Percentiles rank a stretch among this genome's conserved stretches.
Evolutionary conservation across 768 basidiomycete genomes (phyloP).

Genomic region (Russula dissimulans): DNA sequence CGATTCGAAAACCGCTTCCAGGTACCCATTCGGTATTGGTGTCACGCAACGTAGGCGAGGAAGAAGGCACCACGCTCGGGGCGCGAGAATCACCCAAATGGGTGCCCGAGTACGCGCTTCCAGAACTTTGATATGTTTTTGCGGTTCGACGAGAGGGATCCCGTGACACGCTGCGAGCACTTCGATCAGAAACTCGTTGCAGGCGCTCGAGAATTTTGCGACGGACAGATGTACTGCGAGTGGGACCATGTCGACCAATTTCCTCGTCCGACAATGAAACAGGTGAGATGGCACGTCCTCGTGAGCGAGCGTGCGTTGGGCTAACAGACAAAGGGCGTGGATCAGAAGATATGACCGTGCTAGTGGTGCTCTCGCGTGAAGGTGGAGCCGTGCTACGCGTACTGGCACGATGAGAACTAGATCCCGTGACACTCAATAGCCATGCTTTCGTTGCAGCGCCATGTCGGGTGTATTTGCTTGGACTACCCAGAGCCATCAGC

Average conservation of each 20-base stretch:
- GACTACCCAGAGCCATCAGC: slow-evolving; percentile 1
- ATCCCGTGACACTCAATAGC: background rate
- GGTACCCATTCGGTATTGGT: slow-evolving; percentile 9
- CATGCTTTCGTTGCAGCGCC: background rate
- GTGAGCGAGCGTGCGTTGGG: slow-evolving; percentile 2
- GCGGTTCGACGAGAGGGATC: slow-evolving; percentile 9
- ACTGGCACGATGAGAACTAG: background rate
- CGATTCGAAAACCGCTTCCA: slow-evolving; percentile 36
- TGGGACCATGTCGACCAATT: slow-evolving; percentile 34
- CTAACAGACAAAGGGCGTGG: background rate
- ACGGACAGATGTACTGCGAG: slow-evolving; percentile 44
- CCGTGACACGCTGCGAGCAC: slow-evolving; percentile 19
- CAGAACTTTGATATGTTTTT: slow-evolving; percentile 9
- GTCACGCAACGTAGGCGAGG: background rate
- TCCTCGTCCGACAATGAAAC: slow-evolving; percentile 19
- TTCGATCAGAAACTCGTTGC: slow-evolving; percentile 24
- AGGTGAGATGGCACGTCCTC: background rate
- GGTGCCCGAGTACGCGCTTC: slow-evolving; percentile 16
- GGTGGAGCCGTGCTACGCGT: background rate
- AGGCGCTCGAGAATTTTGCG: slow-evolving; percentile 40
- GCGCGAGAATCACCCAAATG: background rate
- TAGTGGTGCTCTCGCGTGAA: background rate
- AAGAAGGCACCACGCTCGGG: background rate
- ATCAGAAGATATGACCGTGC: background rate
- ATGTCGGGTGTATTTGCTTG: slow-evolving; percentile 18